A percentile compares a stretch with the other conserved stretches of the same genome.
phyloP scores from a whole-genome alignment of 2,329 filamentous ascomycete species.

The Cordyceps pruinosa region DNA sequence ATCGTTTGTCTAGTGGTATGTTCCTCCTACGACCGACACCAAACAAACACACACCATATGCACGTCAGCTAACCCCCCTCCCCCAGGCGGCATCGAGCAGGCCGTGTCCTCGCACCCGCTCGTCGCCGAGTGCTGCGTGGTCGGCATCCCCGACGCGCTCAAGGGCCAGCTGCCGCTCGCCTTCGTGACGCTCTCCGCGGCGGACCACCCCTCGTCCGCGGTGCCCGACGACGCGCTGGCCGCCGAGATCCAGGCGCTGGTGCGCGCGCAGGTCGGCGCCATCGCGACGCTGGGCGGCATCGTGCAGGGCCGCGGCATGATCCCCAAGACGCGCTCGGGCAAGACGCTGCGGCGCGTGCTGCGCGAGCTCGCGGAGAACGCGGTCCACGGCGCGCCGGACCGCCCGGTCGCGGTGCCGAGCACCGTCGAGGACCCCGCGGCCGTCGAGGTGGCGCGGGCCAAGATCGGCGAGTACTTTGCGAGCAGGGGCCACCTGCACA shows the following conservation, averaged over 20 bases:
- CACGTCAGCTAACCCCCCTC: neutral
- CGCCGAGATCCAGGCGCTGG: conserved; percentile 62
- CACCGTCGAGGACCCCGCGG: conserved; percentile 74
- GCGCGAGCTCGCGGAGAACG: conserved; percentile 78
- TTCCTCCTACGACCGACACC: too few species aligned
- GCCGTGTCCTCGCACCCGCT: conserved; percentile 74
- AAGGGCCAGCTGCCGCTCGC: conserved; percentile 92
- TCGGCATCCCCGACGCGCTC: conserved; percentile 75
- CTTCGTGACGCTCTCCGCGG: conserved; percentile 56
- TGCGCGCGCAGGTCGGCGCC: conserved; percentile 75
- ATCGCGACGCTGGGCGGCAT: conserved; percentile 83
- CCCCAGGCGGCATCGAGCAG: conserved; percentile 75
- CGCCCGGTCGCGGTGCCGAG: conserved; percentile 68
- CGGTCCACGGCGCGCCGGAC: conserved; percentile 63
- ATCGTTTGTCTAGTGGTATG: conserved; percentile 77
- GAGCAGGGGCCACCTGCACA: conserved; percentile 35
- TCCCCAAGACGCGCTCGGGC: conserved; percentile 85
- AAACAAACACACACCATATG: neutral
- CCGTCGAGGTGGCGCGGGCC: conserved; percentile 64
- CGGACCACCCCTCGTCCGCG: conserved; percentile 44
- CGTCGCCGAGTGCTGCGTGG: conserved; percentile 78
- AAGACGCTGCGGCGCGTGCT: conserved; percentile 82
- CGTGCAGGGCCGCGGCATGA: conserved; percentile 77
- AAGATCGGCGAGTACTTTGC: conserved; percentile 73
- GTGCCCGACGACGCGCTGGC: conserved; percentile 39